phyloP scores from a whole-genome alignment of 495 filamentous ascomycete species.

The Aspergillus olivimuriae region DNA sequence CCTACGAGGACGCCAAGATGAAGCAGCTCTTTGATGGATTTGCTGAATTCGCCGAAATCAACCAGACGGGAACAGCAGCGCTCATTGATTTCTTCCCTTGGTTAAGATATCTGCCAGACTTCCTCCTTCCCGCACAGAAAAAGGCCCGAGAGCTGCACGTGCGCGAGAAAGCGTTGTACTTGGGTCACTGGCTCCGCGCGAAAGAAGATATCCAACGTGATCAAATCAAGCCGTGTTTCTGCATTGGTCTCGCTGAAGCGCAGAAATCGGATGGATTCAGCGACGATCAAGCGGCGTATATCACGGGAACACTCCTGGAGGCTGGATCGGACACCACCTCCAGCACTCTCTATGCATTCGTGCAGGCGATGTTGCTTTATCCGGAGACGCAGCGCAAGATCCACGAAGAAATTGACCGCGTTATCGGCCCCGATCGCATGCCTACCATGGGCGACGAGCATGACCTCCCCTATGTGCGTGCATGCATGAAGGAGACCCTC shows the following conservation, averaged over 20 bases:
- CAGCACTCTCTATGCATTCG: conserved; percentile 31
- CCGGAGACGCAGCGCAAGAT: conserved; percentile 42
- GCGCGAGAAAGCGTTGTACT: conserved; percentile 24
- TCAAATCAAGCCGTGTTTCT: conserved; percentile 24
- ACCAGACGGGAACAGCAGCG: conserved; percentile 32
- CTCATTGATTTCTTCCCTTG: conserved; percentile 30
- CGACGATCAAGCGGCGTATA: conserved; percentile 31
- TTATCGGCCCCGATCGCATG: conserved; percentile 16
- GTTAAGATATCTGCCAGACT: conserved; percentile 21
- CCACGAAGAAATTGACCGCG: conserved; percentile 41
- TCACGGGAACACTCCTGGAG: conserved; percentile 37
- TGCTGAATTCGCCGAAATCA: conserved; percentile 35
- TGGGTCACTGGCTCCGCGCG: conserved; percentile 31
- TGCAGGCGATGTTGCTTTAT: conserved; percentile 36
- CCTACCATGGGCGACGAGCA: conserved; percentile 18
- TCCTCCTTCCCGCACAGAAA: conserved; percentile 20
- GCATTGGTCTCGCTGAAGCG: conserved; percentile 32
- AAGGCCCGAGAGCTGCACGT: conserved; percentile 36
- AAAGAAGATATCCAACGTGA: conserved; percentile 26
- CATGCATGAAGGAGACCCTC: conserved; percentile 32
- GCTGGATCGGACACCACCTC: conserved; percentile 40
- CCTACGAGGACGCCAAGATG: conserved; percentile 44
- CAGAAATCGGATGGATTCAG: conserved; percentile 20
- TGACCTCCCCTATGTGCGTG: conserved; percentile 32
- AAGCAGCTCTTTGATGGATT: conserved; percentile 50